These are phyloP conservation scores for Phytopythium helicoides DNA, from an alignment of 352 stramenopile genomes.

Conservation along the genomic window DNA sequence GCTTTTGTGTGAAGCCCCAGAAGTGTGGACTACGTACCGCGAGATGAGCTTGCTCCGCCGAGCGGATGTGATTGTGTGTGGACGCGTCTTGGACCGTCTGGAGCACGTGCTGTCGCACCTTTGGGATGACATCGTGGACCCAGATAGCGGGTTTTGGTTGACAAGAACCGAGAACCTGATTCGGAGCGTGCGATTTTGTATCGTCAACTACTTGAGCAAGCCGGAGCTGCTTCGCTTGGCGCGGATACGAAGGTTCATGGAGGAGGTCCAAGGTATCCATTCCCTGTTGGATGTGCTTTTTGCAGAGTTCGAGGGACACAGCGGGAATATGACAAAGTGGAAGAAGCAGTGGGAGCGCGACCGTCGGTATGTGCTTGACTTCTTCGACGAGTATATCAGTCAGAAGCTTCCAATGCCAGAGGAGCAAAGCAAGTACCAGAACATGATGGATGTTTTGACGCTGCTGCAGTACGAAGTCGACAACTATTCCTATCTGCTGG, in stretches of 20 bases:
- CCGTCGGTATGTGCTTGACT: conserved; percentile 14
- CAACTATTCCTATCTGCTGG: conserved; percentile 25
- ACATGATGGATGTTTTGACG: conserved; percentile 15
- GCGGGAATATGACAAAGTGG: conserved; percentile 10
- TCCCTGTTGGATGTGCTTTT: conserved; percentile 21
- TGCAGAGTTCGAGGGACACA: conserved; percentile 20
- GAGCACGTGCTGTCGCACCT: conserved; percentile 21
- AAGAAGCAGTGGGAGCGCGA: conserved; percentile 24
- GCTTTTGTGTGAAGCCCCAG: conserved; percentile 21
- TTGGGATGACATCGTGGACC: conserved; percentile 23
- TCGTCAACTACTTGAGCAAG: conserved; percentile 17
- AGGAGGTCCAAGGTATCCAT: conserved; percentile 26
- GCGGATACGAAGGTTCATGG: conserved; percentile 18
- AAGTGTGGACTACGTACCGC: conserved; percentile 27
- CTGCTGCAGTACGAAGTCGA: conserved; percentile 25
- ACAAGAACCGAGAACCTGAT: conserved; percentile 28
- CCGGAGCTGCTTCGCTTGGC: conserved; percentile 22
- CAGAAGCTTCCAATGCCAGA: not conserved
- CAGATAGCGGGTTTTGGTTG: conserved; percentile 19
- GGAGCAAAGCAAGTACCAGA: not conserved
- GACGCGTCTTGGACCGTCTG: conserved; percentile 18
- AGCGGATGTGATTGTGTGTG: conserved; percentile 20
- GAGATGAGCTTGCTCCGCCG: conserved; percentile 17
- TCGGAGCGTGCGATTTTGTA: conserved; percentile 24
- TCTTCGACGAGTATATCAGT: conserved; percentile 16